Evolutionary conservation across 352 stramenopile species (phyloP).

Genomic region (Phytophthora lateralis): DNA sequence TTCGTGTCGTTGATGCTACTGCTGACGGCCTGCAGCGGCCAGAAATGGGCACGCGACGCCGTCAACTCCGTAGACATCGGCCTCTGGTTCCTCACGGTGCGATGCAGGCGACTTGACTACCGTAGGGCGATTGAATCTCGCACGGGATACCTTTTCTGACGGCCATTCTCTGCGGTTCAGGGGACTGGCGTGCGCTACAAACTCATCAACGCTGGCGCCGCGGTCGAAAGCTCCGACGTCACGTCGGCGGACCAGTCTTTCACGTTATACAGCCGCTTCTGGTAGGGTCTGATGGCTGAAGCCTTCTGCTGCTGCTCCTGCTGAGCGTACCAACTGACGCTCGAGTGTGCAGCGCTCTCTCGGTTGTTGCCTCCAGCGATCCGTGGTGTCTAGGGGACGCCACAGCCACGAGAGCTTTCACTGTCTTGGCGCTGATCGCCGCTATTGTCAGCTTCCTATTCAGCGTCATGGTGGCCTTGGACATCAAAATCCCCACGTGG

Average conservation of each 20-base stretch:
- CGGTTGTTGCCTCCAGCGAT: conserved; percentile 45
- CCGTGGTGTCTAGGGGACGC: conserved; percentile 72
- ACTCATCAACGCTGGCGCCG: conserved; percentile 73
- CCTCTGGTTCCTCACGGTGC: conserved; percentile 69
- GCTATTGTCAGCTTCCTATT: conserved; percentile 61
- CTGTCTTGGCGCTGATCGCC: conserved; percentile 56
- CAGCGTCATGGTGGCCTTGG: conserved; percentile 53
- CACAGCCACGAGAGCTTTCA: conserved; percentile 48
- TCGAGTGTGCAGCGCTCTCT: conserved; percentile 37
- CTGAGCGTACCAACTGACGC: conserved; percentile 3
- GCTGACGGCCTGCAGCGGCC: conserved; percentile 46
- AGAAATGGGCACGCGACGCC: conserved; percentile 64
- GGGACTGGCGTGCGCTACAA: conserved; percentile 81
- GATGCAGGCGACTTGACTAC: background rate
- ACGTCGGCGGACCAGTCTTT: conserved; percentile 24
- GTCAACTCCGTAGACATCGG: conserved; percentile 80
- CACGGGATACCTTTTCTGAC: conserved; percentile 2
- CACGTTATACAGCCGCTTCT: conserved; percentile 45
- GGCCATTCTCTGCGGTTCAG: conserved; percentile 29
- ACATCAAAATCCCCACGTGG: conserved; percentile 76
- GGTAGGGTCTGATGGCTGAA: conserved; percentile 24
- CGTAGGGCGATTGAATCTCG: conserved; percentile 3
- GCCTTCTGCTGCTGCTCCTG: background rate
- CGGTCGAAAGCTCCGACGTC: conserved; percentile 40
- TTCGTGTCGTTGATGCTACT: conserved; percentile 56